Evolutionary conservation across 805 yeast species (phyloP).

Genomic region (Lachancea sp.): DNA sequence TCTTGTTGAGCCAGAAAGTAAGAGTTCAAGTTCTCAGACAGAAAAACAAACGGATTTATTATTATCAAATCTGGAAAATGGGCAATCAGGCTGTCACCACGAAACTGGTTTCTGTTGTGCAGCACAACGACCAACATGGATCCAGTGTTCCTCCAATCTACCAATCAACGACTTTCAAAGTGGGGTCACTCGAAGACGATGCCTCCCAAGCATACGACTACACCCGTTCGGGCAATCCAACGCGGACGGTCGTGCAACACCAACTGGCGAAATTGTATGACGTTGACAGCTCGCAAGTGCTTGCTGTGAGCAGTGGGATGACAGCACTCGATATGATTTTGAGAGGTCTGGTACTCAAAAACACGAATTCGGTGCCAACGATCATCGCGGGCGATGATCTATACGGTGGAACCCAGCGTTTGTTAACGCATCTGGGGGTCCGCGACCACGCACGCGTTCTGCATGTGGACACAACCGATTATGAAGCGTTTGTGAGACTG

Average conservation of each 20-base stretch:
- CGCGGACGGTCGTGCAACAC: conserved; percentile 71
- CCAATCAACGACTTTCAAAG: conserved; percentile 89
- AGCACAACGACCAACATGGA: conserved; percentile 58
- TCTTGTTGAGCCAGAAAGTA: no score
- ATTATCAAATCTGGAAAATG: background rate
- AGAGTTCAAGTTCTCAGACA: no score
- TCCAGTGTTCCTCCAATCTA: conserved; percentile 85
- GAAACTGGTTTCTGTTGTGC: conserved; percentile 11
- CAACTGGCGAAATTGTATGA: conserved; percentile 59
- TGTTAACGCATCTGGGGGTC: conserved; percentile 62
- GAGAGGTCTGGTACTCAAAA: conserved; percentile 42
- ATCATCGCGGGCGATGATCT: conserved; percentile 92
- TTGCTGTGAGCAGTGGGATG: conserved; percentile 90
- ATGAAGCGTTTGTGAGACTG: conserved; percentile 51
- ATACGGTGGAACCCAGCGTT: conserved; percentile 89
- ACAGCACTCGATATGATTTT: conserved; percentile 83
- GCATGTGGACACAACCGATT: conserved; percentile 78
- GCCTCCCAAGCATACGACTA: conserved; percentile 57
- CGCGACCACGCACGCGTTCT: conserved; percentile 59
- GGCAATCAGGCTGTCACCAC: conserved; percentile 9
- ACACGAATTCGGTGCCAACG: conserved; percentile 43
- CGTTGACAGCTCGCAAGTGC: conserved; percentile 70
- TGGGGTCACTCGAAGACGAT: conserved; percentile 60
- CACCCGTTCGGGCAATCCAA: conserved; percentile 92
- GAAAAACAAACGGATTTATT: no score